These are phyloP conservation scores for Leccinum subatratum DNA, from an alignment of 1,284 basidiomycete species.

Conservation along the genomic window DNA sequence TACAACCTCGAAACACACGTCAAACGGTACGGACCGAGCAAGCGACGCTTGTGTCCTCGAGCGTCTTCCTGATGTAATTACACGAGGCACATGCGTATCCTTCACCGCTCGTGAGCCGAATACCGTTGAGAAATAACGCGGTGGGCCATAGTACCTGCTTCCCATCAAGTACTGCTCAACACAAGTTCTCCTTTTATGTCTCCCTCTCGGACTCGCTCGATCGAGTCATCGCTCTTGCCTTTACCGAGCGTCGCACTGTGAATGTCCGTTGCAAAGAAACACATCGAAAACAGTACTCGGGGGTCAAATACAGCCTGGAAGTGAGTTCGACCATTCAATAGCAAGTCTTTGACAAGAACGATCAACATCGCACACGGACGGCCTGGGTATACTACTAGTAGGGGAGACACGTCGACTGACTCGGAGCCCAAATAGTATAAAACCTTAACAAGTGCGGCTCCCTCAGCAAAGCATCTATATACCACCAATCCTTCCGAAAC, in stretches of 20 bases:
- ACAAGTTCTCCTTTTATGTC: constrained; percentile 83
- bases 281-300: constrained; percentile 79
- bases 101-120: constrained; percentile 26
- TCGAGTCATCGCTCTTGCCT: constrained; percentile 75
- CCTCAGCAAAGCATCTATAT: no score
- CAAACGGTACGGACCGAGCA: constrained; percentile 51
- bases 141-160: constrained; percentile 60
- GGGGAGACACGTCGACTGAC: constrained; percentile 11
- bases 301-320: constrained; percentile 73
- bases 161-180: constrained; percentile 55
- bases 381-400: constrained; percentile 15
- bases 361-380: constrained; percentile 21
- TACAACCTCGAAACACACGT: not conserved
- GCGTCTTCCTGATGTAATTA: constrained; percentile 70
- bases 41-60: constrained; percentile 74
- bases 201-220: constrained; percentile 66
- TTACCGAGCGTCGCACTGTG: constrained; percentile 83
- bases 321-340: constrained; percentile 34
- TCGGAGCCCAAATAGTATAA: not conserved
- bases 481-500: not conserved
- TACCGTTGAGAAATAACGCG: not conserved
- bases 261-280: constrained; percentile 91
- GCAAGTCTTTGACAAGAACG: constrained; percentile 43
- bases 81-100: constrained; percentile 87
- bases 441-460: no score